A percentile compares a stretch with the other conserved stretches of the same genome.
These are phyloP conservation scores for Groenewaldozyma salmanticensis DNA, from an alignment of 805 yeast species.

Conservation along the genomic window DNA sequence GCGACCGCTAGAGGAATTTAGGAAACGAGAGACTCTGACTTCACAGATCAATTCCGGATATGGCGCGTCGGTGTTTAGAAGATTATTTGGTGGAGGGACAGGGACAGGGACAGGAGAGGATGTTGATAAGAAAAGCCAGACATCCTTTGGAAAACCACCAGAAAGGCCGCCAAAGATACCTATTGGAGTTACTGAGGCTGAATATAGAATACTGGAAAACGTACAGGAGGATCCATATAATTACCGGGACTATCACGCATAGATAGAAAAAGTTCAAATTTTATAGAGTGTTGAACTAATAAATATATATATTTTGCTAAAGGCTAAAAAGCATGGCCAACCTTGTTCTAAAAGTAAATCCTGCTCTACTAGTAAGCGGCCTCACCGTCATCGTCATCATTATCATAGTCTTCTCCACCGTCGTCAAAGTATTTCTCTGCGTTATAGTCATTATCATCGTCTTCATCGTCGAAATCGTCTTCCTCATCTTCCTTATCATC, in stretches of 20 bases:
- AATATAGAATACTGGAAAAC: constrained; percentile 15
- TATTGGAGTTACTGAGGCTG: constrained; percentile 19
- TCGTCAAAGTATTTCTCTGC: constrained; percentile 75
- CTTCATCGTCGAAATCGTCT: constrained; percentile 48
- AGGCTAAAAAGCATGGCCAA: too few relatives aligned
- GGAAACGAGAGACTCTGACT: not conserved
- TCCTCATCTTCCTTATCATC: constrained; percentile 39
- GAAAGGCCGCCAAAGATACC: constrained; percentile 22
- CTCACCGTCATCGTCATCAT: constrained; percentile 47
- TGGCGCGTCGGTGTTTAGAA: constrained; percentile 25
- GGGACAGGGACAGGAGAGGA: too few relatives aligned
- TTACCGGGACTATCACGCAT: constrained; percentile 8
- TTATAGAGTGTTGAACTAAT: too few relatives aligned
- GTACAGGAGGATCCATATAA: constrained; percentile 12
- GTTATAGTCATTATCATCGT: constrained; percentile 68
- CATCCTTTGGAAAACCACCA: constrained; percentile 1
- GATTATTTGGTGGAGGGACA: constrained; percentile 6
- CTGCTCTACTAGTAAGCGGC: constrained; percentile 61
- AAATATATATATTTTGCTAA: too few relatives aligned
- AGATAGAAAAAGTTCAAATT: too few relatives aligned
- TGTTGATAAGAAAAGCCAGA: not conserved
- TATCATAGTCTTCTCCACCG: constrained; percentile 45
- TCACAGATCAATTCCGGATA: constrained; percentile 28
- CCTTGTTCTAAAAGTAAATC: too few relatives aligned
- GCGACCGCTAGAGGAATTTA: not conserved